phyloP scores from a whole-genome alignment of 805 yeast species.

The Metschnikowia shivogae region DNA sequence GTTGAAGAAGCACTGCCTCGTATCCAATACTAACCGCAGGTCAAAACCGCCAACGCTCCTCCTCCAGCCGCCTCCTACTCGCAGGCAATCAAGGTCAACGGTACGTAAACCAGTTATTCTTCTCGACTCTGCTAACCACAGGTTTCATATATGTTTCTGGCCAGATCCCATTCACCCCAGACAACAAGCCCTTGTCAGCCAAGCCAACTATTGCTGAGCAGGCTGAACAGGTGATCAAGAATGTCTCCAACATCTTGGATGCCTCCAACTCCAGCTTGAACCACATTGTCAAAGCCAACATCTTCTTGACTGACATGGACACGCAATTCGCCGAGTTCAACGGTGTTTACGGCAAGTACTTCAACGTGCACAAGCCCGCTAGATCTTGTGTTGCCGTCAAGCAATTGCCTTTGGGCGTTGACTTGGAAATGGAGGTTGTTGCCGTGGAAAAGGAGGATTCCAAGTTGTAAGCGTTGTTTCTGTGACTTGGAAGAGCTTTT shows the following conservation, averaged over 20 bases:
- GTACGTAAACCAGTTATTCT: conserved; percentile 23
- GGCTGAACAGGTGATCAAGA: conserved; percentile 69
- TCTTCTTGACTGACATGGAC: conserved; percentile 87
- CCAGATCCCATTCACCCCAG: conserved; percentile 87
- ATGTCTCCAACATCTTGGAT: conserved; percentile 67
- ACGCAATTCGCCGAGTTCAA: conserved; percentile 77
- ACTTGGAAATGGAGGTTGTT: conserved; percentile 86
- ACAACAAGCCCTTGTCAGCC: conserved; percentile 75
- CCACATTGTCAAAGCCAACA: conserved; percentile 80
- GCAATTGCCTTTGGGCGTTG: conserved; percentile 83
- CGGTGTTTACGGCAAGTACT: conserved; percentile 75
- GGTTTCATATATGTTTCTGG: conserved; percentile 91
- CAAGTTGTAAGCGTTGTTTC: conserved; percentile 24
- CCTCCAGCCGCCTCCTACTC: conserved; percentile 97
- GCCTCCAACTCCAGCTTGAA: conserved; percentile 83
- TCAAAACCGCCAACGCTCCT: conserved; percentile 77
- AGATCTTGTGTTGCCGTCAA: conserved; percentile 97
- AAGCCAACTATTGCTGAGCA: conserved; percentile 61
- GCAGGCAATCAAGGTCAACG: conserved; percentile 88
- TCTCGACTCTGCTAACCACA: conserved; percentile 18
- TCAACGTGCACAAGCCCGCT: conserved; percentile 81
- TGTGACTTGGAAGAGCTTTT: not conserved
- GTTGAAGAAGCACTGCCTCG: conserved; percentile 3
- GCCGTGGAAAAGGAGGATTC: conserved; percentile 60
- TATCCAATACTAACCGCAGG: conserved; percentile 27